Base-by-base conservation (phyloP, 768 basidiomycete species). In the Tulasnella sp. region DNA sequence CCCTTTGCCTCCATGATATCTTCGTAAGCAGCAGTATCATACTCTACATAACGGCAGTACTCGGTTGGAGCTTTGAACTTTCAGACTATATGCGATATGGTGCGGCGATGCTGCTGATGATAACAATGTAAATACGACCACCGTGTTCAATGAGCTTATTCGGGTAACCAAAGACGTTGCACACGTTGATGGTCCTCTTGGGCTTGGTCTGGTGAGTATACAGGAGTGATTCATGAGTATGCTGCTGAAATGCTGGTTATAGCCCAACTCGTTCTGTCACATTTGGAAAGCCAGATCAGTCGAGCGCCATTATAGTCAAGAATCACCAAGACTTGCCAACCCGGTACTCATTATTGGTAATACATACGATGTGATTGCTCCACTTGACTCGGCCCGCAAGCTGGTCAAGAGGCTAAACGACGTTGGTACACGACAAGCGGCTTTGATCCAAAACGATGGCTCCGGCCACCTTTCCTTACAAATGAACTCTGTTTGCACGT, bases 341-440 rank as follows among this genome's bases (percentile, higher is more conserved):
- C 51, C 51, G 37, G 51, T 53, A 16, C n/a, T 53, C 15, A 31
- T 53, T 48, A 52, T 53, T 32, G 48, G 49, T 12, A 53, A 53
- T 33, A 29, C 15, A 13, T 19, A 2, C 13, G 51, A 53, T 52
- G 48, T 48, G 4, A 49, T 53, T n/a, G 51, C 51, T 12, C 51
- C 51, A 3, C 22, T 53, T 29, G 2, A 20, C 13, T 16, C 13
- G n/a, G 51, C 51, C 7, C 32, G 51, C 16, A n/a, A 15, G 15
- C 16, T 53, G 15, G 51, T 37, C n/a, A 7, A 25, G 39, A 40
- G 19, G 39, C 6, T 40, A 40, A 40, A 40, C n/a, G 16, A 10
- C 15, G 7, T 20, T 53, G 5, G 25, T 15, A 16, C 29, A 49
- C 31, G 45, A 16, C n/a, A 34, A 15, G 51, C 51, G 16, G 20